A percentile compares a stretch with the other conserved stretches of the same genome.
These are phyloP conservation scores for Onygena corvina DNA, from an alignment of 2,329 filamentous ascomycete genomes.

Conservation along the genomic window DNA sequence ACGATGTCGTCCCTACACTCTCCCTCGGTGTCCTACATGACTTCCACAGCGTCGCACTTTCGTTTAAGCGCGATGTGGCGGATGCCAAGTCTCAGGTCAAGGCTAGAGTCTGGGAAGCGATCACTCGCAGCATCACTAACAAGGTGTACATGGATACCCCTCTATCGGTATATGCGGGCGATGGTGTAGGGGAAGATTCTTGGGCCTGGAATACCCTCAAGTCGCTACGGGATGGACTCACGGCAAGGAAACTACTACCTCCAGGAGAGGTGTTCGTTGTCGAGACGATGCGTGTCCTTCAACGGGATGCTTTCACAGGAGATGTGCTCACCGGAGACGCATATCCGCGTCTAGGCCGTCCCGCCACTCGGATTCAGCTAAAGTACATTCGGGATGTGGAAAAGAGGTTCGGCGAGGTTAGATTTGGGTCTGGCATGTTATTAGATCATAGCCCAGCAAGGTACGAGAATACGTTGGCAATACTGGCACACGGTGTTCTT, in stretches of 20 bases:
- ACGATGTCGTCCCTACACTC: conserved; percentile 61
- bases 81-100: conserved; percentile 56
- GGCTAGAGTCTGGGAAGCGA: conserved; percentile 52
- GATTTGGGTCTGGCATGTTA: conserved; percentile 62
- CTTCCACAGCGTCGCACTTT: conserved; percentile 57
- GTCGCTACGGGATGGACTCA: conserved; percentile 54
- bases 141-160: conserved; percentile 47
- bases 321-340: conserved; percentile 29
- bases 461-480: conserved; percentile 58
- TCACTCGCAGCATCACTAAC: conserved; percentile 50
- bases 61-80: conserved; percentile 59
- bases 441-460: conserved; percentile 62
- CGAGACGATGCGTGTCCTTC: conserved; percentile 54
- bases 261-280: conserved; percentile 66
- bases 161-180: conserved; percentile 33
- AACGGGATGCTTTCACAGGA: conserved; percentile 51
- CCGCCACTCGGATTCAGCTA: conserved; percentile 56
- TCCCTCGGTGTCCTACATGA: conserved; percentile 64
- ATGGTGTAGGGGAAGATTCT: conserved; percentile 48
- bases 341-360: conserved; percentile 43
- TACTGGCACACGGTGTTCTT: conserved; percentile 40
- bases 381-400: conserved; percentile 63
- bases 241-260: conserved; percentile 56
- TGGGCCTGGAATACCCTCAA: conserved; percentile 60
- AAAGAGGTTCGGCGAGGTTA: conserved; percentile 54